These are phyloP conservation scores for Russula brevipes DNA, from an alignment of 768 basidiomycete genomes.

Conservation along the genomic window DNA sequence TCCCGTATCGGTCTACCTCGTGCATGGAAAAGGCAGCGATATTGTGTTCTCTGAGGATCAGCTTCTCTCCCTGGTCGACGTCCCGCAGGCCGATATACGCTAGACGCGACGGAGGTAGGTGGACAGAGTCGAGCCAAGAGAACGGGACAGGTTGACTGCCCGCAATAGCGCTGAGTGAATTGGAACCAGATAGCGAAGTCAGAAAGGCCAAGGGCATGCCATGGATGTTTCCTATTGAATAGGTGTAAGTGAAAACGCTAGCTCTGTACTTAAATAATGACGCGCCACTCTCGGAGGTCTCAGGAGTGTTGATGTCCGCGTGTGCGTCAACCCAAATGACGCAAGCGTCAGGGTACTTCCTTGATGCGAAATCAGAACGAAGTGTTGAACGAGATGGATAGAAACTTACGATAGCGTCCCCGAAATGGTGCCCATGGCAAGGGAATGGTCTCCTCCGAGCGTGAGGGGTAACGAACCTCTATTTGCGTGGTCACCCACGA, in stretches of 20 bases:
- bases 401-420: constrained; percentile 69
- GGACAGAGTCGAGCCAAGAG: constrained; percentile 54
- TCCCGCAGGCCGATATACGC: constrained; percentile 99
- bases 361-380: constrained; percentile 29
- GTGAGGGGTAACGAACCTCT: constrained; percentile 84
- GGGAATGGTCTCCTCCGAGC: constrained; percentile 92
- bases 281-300: constrained; percentile 70
- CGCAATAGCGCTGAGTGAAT: neutral
- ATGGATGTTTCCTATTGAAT: constrained; percentile 77
- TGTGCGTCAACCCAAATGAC: constrained; percentile 98
- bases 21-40: constrained; percentile 65
- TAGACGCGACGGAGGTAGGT: constrained; percentile 63
- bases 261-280: neutral
- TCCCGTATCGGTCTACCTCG: constrained; percentile 73
- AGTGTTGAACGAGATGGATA: constrained; percentile 8
- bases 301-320: constrained; percentile 90
- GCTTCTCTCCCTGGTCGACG: constrained; percentile 83
- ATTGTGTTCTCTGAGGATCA: constrained; percentile 79
- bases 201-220: constrained; percentile 98
- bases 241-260: neutral
- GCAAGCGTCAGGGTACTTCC: constrained; percentile 72
- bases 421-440: constrained; percentile 93
- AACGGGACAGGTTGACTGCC: constrained; percentile 30
- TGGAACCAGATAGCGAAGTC: constrained; percentile 32
- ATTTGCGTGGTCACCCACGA: constrained; percentile 68